These are phyloP conservation scores for Cucumis sativus DNA, from an alignment of 306 rosid genomes.

Conservation along the genomic window DNA sequence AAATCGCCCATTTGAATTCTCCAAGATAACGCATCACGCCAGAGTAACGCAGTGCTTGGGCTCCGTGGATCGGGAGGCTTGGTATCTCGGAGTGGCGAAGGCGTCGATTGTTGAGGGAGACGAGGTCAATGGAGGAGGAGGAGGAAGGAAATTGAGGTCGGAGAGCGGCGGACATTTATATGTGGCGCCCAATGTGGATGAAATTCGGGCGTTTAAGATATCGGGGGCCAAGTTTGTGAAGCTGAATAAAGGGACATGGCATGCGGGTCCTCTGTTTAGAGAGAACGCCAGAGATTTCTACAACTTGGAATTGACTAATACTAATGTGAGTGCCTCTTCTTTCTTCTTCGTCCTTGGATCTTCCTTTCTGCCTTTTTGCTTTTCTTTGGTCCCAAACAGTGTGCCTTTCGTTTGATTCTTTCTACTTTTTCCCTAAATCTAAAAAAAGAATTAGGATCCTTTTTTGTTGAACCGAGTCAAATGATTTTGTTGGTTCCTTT, in stretches of 20 bases:
- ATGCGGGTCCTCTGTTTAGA: constrained; percentile 81
- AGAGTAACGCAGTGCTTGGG: constrained; percentile 89
- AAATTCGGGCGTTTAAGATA: constrained; percentile 50
- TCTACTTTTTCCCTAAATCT: too few species aligned
- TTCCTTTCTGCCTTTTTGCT: too few species aligned
- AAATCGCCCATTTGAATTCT: constrained; percentile 35
- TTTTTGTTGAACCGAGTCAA: too few species aligned
- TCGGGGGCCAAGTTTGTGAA: constrained; percentile 63
- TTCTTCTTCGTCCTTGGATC: not conserved
- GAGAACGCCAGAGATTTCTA: constrained; percentile 43
- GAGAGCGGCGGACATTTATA: constrained; percentile 44
- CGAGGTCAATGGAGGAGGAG: too few species aligned
- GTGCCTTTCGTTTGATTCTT: too few species aligned
- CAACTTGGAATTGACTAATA: constrained; percentile 56
- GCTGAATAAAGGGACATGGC: constrained; percentile 87
- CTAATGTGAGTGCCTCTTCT: constrained; percentile 40
- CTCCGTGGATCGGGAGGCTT: constrained; percentile 52
- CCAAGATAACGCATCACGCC: constrained; percentile 66
- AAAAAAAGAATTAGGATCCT: too few species aligned
- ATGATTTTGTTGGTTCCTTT: too few species aligned
- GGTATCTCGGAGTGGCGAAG: constrained; percentile 88
- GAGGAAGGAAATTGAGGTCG: not conserved
- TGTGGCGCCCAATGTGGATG: constrained; percentile 50
- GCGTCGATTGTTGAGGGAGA: constrained; percentile 39
- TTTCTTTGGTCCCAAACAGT: too few species aligned